Evolutionary conservation across 257 asterid genomes (phyloP).

Genomic region (Solanum sitiens): DNA sequence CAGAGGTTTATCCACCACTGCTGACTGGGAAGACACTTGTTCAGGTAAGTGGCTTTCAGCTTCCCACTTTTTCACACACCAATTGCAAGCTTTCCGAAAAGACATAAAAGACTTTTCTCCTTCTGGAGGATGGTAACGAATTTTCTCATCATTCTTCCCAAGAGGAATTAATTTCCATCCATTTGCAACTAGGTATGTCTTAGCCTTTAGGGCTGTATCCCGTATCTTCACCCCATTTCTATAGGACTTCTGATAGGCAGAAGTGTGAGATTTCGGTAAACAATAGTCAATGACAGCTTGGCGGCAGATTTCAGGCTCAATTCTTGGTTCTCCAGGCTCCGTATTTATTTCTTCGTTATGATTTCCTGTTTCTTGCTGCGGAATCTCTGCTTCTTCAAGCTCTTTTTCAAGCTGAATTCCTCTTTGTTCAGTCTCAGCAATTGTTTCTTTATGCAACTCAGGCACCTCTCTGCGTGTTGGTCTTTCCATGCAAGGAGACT

Average conservation of each 20-base stretch:
- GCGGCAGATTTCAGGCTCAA: constrained; percentile 40
- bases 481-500: no score
- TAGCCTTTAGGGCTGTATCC: constrained; percentile 22
- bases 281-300: constrained; percentile 47
- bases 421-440: background rate
- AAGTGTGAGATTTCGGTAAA: background rate
- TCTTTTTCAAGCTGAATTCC: background rate
- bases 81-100: constrained; percentile 44
- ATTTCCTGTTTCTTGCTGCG: background rate
- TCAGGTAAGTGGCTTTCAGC: constrained; percentile 1
- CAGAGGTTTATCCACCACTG: background rate
- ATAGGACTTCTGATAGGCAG: background rate
- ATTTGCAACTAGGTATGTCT: constrained; percentile 42
- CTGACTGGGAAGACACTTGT: constrained; percentile 16
- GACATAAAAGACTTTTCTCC: constrained; percentile 29
- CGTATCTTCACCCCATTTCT: background rate
- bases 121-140: constrained; percentile 39
- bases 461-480: no score
- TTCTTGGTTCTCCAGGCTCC: constrained; percentile 13
- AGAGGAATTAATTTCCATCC: constrained; percentile 48
- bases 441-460: no score
- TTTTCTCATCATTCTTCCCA: background rate
- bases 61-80: constrained; percentile 16
- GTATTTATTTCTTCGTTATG: constrained; percentile 3
- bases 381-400: background rate